phyloP scores from a whole-genome alignment of 345 rosid genomes.

The Dovyalis caffra region DNA sequence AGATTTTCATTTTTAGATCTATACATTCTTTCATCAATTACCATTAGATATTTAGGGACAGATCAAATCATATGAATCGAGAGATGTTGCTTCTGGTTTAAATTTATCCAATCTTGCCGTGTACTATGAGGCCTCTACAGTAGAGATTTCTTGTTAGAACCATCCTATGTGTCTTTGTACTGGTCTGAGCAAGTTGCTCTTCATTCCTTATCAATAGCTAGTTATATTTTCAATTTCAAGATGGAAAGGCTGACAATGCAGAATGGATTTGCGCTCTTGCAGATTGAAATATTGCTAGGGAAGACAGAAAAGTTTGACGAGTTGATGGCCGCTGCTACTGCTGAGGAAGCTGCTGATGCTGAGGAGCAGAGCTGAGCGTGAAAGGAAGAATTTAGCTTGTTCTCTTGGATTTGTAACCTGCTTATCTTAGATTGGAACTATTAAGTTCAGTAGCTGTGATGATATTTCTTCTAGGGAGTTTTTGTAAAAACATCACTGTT shows the following conservation, averaged over 20 bases:
- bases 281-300: constrained; percentile 65
- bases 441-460: constrained; percentile 13
- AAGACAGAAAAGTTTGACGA: constrained; percentile 73
- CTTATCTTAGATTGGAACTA: constrained; percentile 7
- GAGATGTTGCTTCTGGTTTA: not conserved
- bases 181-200: not conserved
- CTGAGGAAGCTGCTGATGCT: constrained; percentile 45
- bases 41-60: not conserved
- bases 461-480: constrained; percentile 18
- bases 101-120: not conserved
- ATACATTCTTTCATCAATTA: not conserved
- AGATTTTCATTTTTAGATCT: too few species aligned
- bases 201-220: not conserved
- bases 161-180: not conserved
- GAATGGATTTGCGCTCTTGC: constrained; percentile 3
- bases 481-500: constrained; percentile 19
- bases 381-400: constrained; percentile 1
- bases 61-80: not conserved
- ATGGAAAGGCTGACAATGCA: not conserved
- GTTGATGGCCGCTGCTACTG: constrained; percentile 69
- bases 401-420: constrained; percentile 10
- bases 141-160: too few species aligned
- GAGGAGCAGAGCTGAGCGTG: constrained; percentile 46
- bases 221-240: not conserved
- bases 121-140: not conserved